Base-by-base conservation (phyloP, 352 stramenopile species). In the Phytophthora podocarpi region DNA sequence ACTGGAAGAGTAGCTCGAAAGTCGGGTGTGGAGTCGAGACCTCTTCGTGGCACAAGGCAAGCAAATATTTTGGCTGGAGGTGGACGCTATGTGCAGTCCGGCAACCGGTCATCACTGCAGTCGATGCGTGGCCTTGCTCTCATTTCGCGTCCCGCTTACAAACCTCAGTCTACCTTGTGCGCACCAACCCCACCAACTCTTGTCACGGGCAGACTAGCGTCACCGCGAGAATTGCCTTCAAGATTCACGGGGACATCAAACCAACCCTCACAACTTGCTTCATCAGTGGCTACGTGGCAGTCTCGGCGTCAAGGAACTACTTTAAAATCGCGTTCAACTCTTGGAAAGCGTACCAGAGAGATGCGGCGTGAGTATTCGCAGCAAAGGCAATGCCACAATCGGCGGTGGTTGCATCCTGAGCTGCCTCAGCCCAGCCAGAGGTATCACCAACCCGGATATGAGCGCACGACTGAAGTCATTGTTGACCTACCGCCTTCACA, bases 41-140 rank as follows among this genome's bases (percentile, higher is more conserved):
- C 64, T 12, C 39, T 74, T 37, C 59, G 52, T 5, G 50, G 67
- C 13, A 45, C 50, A 13, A 56, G 11, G 18, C 45, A 55, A 36
- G 39, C 15, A 37, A 41, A 40, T 11, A 68, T 35, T 42, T 66
- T 49, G n/a, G 62, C 39, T 2, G 63, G 70, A 34, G 75, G 68
- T 7, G 71, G 73, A 16, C 51, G 69, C 26, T 85, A 83, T 36
- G 65, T 77, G n/a, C 72, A 77, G 41, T 82, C 65, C 23, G 67
- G 70, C 15, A 85, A 75, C 36, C 67, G 60, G 0, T 20, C 59
- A 5, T 28, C 55, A 6, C 18, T 21, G 20, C 21, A 75, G 15
- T 57, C 65, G 3, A 42, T 66, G 8, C 42, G 53, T 7, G 26
- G 26, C 8, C 20, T 27, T 0, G 21, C 36, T 27, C 46, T 27